Evolutionary conservation across 2,329 filamentous ascomycete genomes (phyloP), one percentile per base, ranked within the genome.

Genomic region (Aspergillus persii): DNA sequence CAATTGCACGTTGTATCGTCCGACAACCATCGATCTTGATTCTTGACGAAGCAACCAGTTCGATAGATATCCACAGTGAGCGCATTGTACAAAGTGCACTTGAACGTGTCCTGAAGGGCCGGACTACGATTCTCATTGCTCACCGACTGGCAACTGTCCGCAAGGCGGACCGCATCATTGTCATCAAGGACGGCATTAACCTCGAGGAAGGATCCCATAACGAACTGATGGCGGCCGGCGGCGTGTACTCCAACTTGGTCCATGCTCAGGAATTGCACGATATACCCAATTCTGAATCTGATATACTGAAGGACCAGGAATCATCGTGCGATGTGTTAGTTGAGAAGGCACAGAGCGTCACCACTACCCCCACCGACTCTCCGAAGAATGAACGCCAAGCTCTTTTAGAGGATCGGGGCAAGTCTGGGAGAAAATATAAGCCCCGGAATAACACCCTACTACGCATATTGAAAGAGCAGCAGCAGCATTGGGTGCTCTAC

Each of bases 1-100:
- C 87, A 33, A 91, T 97, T 60, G 92, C 92, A 0, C 81, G 92
- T 1, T 91, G 92, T 0, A 79, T 96, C 0, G 83, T 90, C 0
- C 82, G 90, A 0, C 79, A 83, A 8, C 92, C 92, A 0, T 80
- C 82, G 27, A 79, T 96, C 3, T 77, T 96, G 15, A 83, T 97
- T 1, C 77, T 96, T 3, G 93, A 97, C 67, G 92, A 97, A 76
- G 90, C 92, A 0, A 96, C 92, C 0, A 69, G 68, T 27, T 67
- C 88, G 33, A 79, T 85, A 46, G 83, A 85, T 63, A 79, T 82
- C 3, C 75, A 79, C 39, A 82, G 80, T 2, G 83, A 85, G 62
- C 74, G 76, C 11, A 76, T 81, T 12, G 83, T 85, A 2, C 83
- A 84, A 64, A 69, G 76, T 15, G 82, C 83, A 1, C 76, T 85